Percentiles rank a stretch among this genome's conserved stretches.
Conservation (phyloP, 2,329 filamentous ascomycete species). For the Epichloe glyceriae region DNA sequence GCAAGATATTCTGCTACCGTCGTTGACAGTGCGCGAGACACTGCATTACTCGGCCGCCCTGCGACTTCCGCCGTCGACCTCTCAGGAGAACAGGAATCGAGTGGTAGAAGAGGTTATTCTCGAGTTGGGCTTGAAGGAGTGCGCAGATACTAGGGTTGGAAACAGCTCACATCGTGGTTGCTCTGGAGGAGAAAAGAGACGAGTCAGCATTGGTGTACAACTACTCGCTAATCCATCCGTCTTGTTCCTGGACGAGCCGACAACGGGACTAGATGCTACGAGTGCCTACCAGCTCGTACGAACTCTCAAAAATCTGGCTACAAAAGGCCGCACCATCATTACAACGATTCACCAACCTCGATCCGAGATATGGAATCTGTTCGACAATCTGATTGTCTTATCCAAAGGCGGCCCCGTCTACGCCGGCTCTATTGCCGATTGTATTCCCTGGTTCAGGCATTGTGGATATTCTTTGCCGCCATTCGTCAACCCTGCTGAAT, state of each 20-base stretch:
- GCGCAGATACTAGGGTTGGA: slow-evolving; percentile 61
- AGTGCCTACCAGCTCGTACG: slow-evolving; percentile 62
- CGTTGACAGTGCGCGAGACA: slow-evolving; percentile 64
- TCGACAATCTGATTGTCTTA: slow-evolving; percentile 59
- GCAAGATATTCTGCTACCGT: slow-evolving; percentile 60
- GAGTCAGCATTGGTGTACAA: slow-evolving; percentile 67
- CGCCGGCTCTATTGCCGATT: slow-evolving; percentile 44
- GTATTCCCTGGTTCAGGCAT: slow-evolving; percentile 49
- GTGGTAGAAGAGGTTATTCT: slow-evolving; percentile 67
- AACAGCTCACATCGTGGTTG: slow-evolving; percentile 60
- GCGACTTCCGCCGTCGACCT: slow-evolving; percentile 50
- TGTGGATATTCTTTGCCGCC: slow-evolving; percentile 49
- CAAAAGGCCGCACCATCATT: slow-evolving; percentile 56
- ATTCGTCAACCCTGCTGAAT: slow-evolving; percentile 69
- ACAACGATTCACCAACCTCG: slow-evolving; percentile 67
- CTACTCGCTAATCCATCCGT: slow-evolving; percentile 68
- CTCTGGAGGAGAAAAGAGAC: slow-evolving; percentile 65
- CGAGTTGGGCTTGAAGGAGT: slow-evolving; percentile 64
- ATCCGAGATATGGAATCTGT: slow-evolving; percentile 67
- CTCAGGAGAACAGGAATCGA: slow-evolving; percentile 40
- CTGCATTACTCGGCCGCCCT: slow-evolving; percentile 60
- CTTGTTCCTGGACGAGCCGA: slow-evolving; percentile 67
- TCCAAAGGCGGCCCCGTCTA: slow-evolving; percentile 57
- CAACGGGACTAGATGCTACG: slow-evolving; percentile 64
- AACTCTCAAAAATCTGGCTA: slow-evolving; percentile 54